Evolutionary conservation across 1,284 basidiomycete species (phyloP), one percentile per base, ranked within the genome.

Genomic region (Peniophora sp.): DNA sequence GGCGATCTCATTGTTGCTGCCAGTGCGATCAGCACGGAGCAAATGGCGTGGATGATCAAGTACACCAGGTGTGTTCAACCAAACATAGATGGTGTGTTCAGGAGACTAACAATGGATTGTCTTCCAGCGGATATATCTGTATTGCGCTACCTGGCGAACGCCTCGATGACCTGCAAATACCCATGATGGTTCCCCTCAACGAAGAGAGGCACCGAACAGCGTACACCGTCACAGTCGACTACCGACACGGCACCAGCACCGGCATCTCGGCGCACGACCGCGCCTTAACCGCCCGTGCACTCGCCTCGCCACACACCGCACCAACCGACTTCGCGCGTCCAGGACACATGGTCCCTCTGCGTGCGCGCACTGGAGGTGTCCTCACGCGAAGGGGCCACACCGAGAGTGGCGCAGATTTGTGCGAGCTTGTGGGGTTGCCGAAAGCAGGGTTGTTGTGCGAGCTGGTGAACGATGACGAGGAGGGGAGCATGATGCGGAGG

Each of bases 11-110:
- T 97, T 63, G 85, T 92, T 61, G 82, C 94, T 14, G 94, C 82
- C 1, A 75, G 75, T 41, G 79, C 83, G 52, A 83, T 90, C 57
- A 93, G 93, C 18, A 92, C 92, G 0, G 89, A 97, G 68, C 92
- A 96, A 62, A 97, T 99, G 96, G 97, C 97, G 1, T 99, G 93
- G 92, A 91, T 99, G 79, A 94, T 99, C 66, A 86, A 88, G 64
- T 87, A 96, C 70, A 92, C 92, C 0, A 96, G 92, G 94, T 94
- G 55, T 53, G 81, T 68, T 12, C 9, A 44, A 8, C 12, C n/a
- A n/a, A 24, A 8, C 12, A 12, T 47, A 1, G 6, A 47, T 9
- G 9, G 17, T 34, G 22, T 23, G 27, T 24, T 12, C 15, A 27
- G 35, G 32, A 10, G 45, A 42, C 24, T 51, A 17, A n/a, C 12